Conservation (phyloP, 2,329 filamentous ascomycete genomes). For the Xylariaceae sp. region DNA sequence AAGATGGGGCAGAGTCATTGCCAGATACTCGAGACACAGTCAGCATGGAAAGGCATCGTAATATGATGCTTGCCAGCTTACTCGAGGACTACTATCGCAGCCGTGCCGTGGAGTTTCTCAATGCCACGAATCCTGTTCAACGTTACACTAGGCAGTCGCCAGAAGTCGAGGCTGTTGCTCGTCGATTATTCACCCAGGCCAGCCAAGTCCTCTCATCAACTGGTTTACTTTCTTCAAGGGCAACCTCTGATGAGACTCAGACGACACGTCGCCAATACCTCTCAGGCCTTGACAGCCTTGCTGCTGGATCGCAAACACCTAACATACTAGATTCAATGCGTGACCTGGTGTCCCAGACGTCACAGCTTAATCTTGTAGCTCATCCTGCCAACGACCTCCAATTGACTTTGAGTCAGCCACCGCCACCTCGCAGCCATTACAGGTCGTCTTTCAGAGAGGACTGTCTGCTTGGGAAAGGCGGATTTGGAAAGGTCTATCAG, state of each 20-base stretch:
- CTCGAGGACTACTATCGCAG: conserved; percentile 43
- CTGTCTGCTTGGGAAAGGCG: conserved; percentile 41
- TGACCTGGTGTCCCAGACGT: conserved; percentile 33
- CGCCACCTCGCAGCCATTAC: conserved; percentile 37
- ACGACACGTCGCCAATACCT: conserved; percentile 39
- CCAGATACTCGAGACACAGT: conserved; percentile 28
- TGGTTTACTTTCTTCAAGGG: conserved; percentile 22
- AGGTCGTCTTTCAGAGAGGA: conserved; percentile 39
- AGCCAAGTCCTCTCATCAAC: conserved; percentile 36
- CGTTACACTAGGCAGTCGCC: conserved; percentile 38
- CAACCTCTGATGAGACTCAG: conserved; percentile 31
- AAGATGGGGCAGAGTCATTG: conserved; percentile 12
- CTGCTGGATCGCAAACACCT: conserved; percentile 26
- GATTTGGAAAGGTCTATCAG: conserved; percentile 43
- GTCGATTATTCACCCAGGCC: conserved; percentile 36
- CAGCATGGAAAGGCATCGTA: conserved; percentile 39
- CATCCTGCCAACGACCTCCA: conserved; percentile 36
- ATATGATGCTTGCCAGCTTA: conserved; percentile 43
- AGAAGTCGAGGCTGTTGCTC: conserved; percentile 37
- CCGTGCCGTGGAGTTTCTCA: conserved; percentile 40
- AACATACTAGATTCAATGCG: conserved; percentile 33
- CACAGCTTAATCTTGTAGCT: conserved; percentile 32
- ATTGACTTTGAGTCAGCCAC: conserved; percentile 28
- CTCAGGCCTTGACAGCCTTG: conserved; percentile 38
- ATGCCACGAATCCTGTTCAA: conserved; percentile 33